These are phyloP conservation scores for Eucalyptus cladocalyx DNA, from an alignment of 345 rosid genomes.

Conservation along the genomic window DNA sequence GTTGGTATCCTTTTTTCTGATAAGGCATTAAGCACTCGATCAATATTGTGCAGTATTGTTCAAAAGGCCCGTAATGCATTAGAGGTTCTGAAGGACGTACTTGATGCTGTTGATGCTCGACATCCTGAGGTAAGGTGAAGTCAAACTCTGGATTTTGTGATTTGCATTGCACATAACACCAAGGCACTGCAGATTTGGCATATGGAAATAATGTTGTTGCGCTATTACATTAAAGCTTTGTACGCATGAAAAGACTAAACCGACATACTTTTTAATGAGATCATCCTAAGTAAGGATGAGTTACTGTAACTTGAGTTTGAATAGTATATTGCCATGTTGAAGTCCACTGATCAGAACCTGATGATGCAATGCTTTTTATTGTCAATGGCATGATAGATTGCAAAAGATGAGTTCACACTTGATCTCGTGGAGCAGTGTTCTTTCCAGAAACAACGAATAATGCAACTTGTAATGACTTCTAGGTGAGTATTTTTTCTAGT, in stretches of 20 bases:
- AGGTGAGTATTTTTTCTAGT: slow-evolving; percentile 24
- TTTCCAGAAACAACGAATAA: slow-evolving; percentile 86
- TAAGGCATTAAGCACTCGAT: background rate
- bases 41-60: slow-evolving; percentile 39
- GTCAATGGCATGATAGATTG: slow-evolving; percentile 41
- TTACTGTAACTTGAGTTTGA: background rate
- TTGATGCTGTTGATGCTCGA: slow-evolving; percentile 79
- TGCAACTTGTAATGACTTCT: slow-evolving; percentile 94
- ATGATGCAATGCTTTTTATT: background rate
- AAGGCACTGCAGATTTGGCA: background rate
- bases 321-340: background rate
- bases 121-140: slow-evolving; percentile 59
- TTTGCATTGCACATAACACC: background rate
- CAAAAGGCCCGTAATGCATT: slow-evolving; percentile 81
- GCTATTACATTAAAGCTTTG: background rate
- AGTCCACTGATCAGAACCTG: background rate
- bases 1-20: background rate
- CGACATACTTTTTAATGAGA: background rate
- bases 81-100: slow-evolving; percentile 88
- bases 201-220: background rate
- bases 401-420: slow-evolving; percentile 88
- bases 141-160: background rate
- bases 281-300: background rate
- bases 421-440: slow-evolving; percentile 99
- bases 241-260: background rate